phyloP scores from a whole-genome alignment of 257 asterid genomes.

The Solanum piurae region DNA sequence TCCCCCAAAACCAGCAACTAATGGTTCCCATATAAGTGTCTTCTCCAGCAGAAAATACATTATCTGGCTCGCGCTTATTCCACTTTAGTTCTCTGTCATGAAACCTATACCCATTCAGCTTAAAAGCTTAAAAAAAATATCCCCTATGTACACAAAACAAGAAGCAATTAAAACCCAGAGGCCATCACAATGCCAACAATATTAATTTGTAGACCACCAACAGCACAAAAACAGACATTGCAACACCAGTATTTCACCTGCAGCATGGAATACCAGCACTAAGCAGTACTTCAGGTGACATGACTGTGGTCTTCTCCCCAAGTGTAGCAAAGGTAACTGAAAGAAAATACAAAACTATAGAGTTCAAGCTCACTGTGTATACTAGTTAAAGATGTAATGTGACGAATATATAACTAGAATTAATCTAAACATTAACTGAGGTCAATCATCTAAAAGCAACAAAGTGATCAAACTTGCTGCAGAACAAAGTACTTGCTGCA shows the following conservation, averaged over 20 bases:
- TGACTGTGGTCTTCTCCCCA: slow-evolving; percentile 97
- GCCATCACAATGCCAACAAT: not conserved
- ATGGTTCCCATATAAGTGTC: not conserved
- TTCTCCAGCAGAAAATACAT: not conserved
- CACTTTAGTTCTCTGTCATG: not conserved
- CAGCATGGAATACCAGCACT: slow-evolving; percentile 98
- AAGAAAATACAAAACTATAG: slow-evolving; percentile 17
- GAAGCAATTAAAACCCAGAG: not conserved
- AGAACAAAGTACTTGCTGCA: not conserved
- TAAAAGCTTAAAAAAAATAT: not conserved
- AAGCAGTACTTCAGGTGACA: slow-evolving; percentile 97
- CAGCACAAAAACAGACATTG: slow-evolving; percentile 2
- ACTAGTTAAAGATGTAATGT: not conserved
- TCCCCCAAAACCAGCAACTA: not conserved
- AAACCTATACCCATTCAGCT: not conserved
- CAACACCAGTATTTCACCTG: slow-evolving; percentile 53
- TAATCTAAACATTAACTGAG: not conserved
- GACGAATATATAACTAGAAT: not conserved
- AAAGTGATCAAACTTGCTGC: not conserved
- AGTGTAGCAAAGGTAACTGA: slow-evolving; percentile 95
- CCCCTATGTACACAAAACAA: not conserved
- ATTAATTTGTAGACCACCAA: slow-evolving; percentile 5
- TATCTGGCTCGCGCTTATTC: not conserved
- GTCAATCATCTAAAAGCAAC: not conserved
- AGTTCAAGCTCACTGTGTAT: slow-evolving; percentile 1